These are phyloP conservation scores for Podila minutissima DNA, from an alignment of 192 early-diverging fungal species.

Conservation along the genomic window DNA sequence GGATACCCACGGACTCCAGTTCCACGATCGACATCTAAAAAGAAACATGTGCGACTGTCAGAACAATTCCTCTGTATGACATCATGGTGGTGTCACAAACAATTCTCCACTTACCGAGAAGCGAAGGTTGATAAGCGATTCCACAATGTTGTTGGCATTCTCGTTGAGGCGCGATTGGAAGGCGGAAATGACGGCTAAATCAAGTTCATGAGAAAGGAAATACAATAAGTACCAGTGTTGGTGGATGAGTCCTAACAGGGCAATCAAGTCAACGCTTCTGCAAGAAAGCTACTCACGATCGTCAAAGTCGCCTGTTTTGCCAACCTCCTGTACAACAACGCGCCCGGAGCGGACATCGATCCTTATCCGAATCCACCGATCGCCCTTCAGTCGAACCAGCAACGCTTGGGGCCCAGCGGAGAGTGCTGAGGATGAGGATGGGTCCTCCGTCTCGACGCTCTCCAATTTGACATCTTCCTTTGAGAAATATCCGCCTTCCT, in stretches of 20 bases:
- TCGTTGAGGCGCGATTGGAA: slow-evolving; percentile 43
- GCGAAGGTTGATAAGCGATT: slow-evolving; percentile 32
- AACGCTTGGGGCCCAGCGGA: slow-evolving; percentile 30
- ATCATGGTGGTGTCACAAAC: neutral
- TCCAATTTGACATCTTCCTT: slow-evolving; percentile 23
- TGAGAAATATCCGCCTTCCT: slow-evolving; percentile 27
- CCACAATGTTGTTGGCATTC: slow-evolving; percentile 45
- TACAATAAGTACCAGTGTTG: neutral
- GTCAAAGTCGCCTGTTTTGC: slow-evolving; percentile 53
- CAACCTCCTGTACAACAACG: slow-evolving; percentile 55
- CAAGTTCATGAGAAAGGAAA: neutral
- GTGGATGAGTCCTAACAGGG: neutral
- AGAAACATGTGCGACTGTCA: too few relatives aligned
- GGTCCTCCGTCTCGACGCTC: slow-evolving; percentile 23
- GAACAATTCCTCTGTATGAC: too few relatives aligned
- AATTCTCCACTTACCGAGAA: slow-evolving; percentile 26
- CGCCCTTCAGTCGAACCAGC: slow-evolving; percentile 54
- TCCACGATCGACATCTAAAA: slow-evolving; percentile 46
- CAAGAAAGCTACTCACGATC: slow-evolving; percentile 52
- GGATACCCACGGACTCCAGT: slow-evolving; percentile 27
- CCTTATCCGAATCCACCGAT: slow-evolving; percentile 58
- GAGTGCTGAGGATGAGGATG: neutral
- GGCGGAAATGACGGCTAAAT: slow-evolving; percentile 29
- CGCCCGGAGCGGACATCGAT: slow-evolving; percentile 60
- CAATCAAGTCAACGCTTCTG: too few relatives aligned